Conservation (phyloP, 768 basidiomycete species). For the Lactarius quietus region DNA sequence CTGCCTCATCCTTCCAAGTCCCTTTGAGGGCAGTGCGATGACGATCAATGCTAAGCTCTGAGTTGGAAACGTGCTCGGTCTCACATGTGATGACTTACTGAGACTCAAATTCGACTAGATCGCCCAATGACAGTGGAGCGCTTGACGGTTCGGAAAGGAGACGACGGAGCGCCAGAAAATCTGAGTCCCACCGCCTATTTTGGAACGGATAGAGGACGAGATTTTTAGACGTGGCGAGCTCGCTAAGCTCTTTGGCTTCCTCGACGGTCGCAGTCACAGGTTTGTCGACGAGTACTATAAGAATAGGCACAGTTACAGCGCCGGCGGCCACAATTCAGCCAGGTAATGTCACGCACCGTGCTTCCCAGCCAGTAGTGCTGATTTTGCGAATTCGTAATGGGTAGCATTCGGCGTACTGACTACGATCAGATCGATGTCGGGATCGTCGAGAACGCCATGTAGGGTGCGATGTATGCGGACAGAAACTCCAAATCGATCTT, state of each 20-base stretch:
- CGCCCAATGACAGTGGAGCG: conserved; percentile 53
- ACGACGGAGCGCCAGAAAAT: conserved; percentile 62
- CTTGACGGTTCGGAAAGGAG: conserved; percentile 53
- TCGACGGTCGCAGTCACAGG: conserved; percentile 60
- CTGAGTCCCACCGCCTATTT: conserved; percentile 76
- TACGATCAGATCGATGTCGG: conserved; percentile 63
- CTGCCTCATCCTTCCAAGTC: conserved; percentile 74
- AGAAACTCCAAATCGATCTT: conserved; percentile 58
- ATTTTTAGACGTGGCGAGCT: conserved; percentile 54
- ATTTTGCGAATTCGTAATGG: conserved; percentile 65
- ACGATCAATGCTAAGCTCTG: conserved; percentile 59
- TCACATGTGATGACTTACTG: conserved; percentile 44
- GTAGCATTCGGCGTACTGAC: conserved; percentile 73
- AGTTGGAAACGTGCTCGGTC: not conserved
- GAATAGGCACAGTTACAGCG: not conserved
- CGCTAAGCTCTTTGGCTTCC: conserved; percentile 58
- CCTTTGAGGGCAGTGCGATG: conserved; percentile 62
- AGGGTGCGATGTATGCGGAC: conserved; percentile 55
- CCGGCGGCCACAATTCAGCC: not conserved
- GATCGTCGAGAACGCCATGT: conserved; percentile 57
- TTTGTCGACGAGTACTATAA: conserved; percentile 72
- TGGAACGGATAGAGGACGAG: conserved; percentile 70
- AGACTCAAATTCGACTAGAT: conserved; percentile 69
- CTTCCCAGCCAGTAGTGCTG: conserved; percentile 63
- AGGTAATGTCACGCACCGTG: conserved; percentile 47